Evolutionary conservation across 345 rosid species (phyloP).

Genomic region (Lepidium aucheri): DNA sequence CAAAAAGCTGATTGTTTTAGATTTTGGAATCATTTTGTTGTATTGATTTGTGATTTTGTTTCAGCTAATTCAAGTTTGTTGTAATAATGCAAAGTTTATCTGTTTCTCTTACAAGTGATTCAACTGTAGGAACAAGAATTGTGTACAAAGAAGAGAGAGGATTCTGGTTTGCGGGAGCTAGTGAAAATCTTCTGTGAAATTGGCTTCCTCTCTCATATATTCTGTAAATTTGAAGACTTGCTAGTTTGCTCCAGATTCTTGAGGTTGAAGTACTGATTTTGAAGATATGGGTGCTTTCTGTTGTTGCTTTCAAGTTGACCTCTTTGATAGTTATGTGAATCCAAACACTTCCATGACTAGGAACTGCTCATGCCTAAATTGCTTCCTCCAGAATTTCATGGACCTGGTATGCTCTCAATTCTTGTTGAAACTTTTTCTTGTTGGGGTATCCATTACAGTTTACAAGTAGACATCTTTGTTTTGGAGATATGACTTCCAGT

Average conservation of each 20-base stretch:
- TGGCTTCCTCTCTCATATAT: slow-evolving; percentile 23
- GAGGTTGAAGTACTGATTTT: slow-evolving; percentile 10
- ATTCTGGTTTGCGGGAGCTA: slow-evolving; percentile 33
- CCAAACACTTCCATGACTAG: slow-evolving; percentile 59
- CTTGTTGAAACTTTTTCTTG: neutral
- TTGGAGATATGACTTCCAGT: neutral
- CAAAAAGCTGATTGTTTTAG: neutral
- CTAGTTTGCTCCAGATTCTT: neutral
- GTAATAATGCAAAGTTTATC: neutral
- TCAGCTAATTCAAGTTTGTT: neutral
- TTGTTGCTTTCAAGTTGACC: slow-evolving; percentile 66
- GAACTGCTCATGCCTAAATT: slow-evolving; percentile 66
- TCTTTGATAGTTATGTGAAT: slow-evolving; percentile 64
- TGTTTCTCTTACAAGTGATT: slow-evolving; percentile 14
- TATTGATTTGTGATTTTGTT: neutral
- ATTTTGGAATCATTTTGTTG: neutral
- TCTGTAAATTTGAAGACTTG: neutral
- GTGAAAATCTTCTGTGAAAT: slow-evolving; percentile 16
- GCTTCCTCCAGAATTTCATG: slow-evolving; percentile 61
- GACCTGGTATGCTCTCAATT: slow-evolving; percentile 44
- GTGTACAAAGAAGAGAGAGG: slow-evolving; percentile 32
- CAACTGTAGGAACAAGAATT: neutral
- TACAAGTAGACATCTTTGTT: neutral
- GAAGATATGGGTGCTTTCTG: slow-evolving; percentile 75
- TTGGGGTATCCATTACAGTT: neutral